phyloP scores from a whole-genome alignment of 495 filamentous ascomycete species.

The Podospora didyma region DNA sequence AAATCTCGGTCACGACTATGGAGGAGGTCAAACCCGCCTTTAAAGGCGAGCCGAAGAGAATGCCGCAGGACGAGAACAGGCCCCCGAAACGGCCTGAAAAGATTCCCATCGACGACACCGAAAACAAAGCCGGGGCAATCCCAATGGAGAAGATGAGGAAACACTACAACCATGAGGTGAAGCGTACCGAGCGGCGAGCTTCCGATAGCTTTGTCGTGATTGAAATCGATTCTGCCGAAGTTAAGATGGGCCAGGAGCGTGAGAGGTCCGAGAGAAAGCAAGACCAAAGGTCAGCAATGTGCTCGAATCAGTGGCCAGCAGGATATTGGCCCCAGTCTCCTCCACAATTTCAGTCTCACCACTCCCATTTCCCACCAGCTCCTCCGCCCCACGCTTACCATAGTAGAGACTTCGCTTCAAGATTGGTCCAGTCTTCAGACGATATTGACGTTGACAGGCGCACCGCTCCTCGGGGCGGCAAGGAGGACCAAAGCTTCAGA shows the following conservation, averaged over 20 bases:
- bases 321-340: background rate
- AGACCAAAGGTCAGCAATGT: background rate
- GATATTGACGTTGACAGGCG: constrained; percentile 3
- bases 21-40: constrained; percentile 11
- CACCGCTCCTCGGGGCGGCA: background rate
- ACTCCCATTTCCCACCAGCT: too few species aligned
- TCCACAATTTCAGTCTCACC: background rate
- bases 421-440: background rate
- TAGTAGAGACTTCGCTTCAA: too few species aligned
- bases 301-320: background rate
- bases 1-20: constrained; percentile 2
- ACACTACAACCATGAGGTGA: background rate
- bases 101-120: constrained; percentile 1
- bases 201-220: background rate
- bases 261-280: background rate
- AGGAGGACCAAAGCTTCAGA: background rate
- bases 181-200: background rate
- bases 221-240: constrained; percentile 1
- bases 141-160: background rate
- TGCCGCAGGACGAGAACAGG: background rate
- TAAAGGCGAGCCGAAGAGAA: background rate
- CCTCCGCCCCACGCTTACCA: too few species aligned
- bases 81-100: constrained; percentile 13
- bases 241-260: background rate
- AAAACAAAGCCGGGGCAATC: background rate